Percentiles rank a stretch among this genome's conserved stretches.
These are phyloP conservation scores for Aureobasidium sp. DNA, from an alignment of 2,329 filamentous ascomycete genomes.

Conservation along the genomic window DNA sequence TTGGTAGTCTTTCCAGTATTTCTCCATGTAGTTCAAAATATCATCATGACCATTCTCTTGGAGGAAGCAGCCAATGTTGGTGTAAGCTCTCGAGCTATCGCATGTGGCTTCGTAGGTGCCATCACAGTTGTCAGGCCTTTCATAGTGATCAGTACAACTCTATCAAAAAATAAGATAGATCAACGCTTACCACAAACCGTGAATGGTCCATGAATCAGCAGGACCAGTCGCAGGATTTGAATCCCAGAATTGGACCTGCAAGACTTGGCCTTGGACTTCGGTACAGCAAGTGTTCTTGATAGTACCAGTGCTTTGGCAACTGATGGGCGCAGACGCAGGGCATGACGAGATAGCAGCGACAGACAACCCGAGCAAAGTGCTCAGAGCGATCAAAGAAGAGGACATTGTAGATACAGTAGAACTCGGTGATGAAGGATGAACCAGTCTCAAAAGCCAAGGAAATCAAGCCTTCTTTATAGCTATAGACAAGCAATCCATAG, in stretches of 20 bases:
- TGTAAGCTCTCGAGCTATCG: constrained; percentile 20
- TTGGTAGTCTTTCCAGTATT: constrained; percentile 24
- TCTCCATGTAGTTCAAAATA: constrained; percentile 22
- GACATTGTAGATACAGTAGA: background rate
- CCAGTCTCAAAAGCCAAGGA: background rate
- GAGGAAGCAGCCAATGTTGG: constrained; percentile 22
- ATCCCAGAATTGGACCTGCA: constrained; percentile 26
- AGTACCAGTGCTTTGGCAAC: constrained; percentile 17
- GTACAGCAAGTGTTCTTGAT: constrained; percentile 63
- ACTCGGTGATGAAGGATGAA: background rate
- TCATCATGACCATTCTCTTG: constrained; percentile 19
- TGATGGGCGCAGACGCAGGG: constrained; percentile 5
- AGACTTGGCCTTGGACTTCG: constrained; percentile 50
- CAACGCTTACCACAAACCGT: constrained; percentile 21
- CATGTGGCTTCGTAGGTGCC: constrained; percentile 21
- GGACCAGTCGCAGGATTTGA: constrained; percentile 23
- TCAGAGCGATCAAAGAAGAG: background rate
- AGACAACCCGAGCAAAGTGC: background rate
- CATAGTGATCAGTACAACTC: background rate
- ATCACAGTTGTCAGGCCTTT: constrained; percentile 23
- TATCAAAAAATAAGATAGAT: background rate
- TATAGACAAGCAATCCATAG: too few species aligned
- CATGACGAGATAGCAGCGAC: background rate
- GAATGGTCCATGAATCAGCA: constrained; percentile 22
- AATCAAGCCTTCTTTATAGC: constrained; percentile 11